phyloP scores from a whole-genome alignment of 2,329 filamentous ascomycete genomes.

The Fusarium proliferatum region DNA sequence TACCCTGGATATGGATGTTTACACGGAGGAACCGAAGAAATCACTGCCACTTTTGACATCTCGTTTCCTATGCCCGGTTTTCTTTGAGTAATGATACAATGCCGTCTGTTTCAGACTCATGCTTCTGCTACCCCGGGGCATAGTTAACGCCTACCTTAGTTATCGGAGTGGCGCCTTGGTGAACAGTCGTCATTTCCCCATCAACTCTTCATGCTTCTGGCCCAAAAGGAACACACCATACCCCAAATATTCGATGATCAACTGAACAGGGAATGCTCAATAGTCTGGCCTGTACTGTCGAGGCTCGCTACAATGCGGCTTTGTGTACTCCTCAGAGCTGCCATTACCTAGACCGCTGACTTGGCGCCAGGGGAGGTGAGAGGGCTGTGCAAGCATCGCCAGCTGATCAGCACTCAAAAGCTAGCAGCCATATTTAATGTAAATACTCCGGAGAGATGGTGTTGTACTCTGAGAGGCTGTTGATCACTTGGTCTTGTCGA shows the following conservation, averaged over 20 bases:
- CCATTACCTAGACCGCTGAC: slow-evolving; percentile 8
- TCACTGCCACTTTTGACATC: neutral
- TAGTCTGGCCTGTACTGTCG: slow-evolving; percentile 6
- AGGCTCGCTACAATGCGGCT: slow-evolving; percentile 1
- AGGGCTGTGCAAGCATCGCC: slow-evolving; percentile 32
- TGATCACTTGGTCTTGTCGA: slow-evolving; percentile 22
- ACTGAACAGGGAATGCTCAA: slow-evolving; percentile 15
- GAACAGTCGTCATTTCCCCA: slow-evolving; percentile 4
- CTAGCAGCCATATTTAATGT: slow-evolving; percentile 11
- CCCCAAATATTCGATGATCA: slow-evolving; percentile 2
- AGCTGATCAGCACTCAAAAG: slow-evolving; percentile 26
- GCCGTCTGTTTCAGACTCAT: neutral
- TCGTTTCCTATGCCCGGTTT: neutral
- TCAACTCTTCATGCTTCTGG: neutral
- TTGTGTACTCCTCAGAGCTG: neutral
- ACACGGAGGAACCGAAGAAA: neutral
- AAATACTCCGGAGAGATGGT: slow-evolving; percentile 5
- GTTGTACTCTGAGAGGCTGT: neutral
- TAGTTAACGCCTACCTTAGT: neutral
- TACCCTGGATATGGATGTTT: slow-evolving; percentile 4
- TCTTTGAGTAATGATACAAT: slow-evolving; percentile 2
- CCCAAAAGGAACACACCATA: neutral
- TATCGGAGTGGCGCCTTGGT: slow-evolving; percentile 15
- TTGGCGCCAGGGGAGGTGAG: slow-evolving; percentile 28
- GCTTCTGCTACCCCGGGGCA: neutral